phyloP scores from a whole-genome alignment of 208 protist species.

The Leishmania arabica region DNA sequence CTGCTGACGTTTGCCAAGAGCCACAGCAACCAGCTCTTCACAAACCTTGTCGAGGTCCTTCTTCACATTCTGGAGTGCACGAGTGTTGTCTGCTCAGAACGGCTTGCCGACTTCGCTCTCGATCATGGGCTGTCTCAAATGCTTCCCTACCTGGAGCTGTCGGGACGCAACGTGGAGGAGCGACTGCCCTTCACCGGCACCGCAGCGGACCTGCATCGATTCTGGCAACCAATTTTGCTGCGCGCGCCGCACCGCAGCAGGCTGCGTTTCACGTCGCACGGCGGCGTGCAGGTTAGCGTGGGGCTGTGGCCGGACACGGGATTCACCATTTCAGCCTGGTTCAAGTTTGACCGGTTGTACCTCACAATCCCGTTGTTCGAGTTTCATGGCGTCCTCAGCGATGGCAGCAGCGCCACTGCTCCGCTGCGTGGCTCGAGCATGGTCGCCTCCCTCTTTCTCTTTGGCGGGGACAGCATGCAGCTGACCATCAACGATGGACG shows the following conservation, averaged over 20 bases:
- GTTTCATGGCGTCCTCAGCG: conserved; percentile 42
- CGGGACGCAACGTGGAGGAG: conserved; percentile 36
- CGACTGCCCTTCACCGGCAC: conserved; percentile 52
- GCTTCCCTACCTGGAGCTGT: conserved; percentile 75
- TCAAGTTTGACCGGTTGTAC: conserved; percentile 75
- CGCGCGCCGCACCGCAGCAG: conserved; percentile 64
- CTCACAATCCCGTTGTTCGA: conserved; percentile 71
- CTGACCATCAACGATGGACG: conserved; percentile 46
- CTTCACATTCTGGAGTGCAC: conserved; percentile 59
- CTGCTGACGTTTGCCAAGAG: conserved; percentile 43
- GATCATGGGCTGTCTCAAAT: conserved; percentile 49
- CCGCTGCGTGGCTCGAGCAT: conserved; percentile 22
- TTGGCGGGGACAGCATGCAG: conserved; percentile 69
- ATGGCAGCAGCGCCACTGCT: conserved; percentile 1
- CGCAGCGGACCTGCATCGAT: conserved; percentile 46
- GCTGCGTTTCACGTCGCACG: conserved; percentile 66
- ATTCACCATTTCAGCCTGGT: conserved; percentile 63
- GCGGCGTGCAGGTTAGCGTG: conserved; percentile 66
- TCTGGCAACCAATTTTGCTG: conserved; percentile 75
- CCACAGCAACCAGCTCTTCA: conserved; percentile 41
- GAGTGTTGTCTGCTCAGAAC: conserved; percentile 51
- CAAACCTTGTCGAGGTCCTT: conserved; percentile 52
- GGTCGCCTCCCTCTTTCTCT: conserved; percentile 35
- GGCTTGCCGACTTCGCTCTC: conserved; percentile 60
- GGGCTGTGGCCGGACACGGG: conserved; percentile 64